Evolutionary conservation across 2,329 filamentous ascomycete genomes (phyloP), one percentile per base, ranked within the genome.

Genomic region (Fusarium sp.): DNA sequence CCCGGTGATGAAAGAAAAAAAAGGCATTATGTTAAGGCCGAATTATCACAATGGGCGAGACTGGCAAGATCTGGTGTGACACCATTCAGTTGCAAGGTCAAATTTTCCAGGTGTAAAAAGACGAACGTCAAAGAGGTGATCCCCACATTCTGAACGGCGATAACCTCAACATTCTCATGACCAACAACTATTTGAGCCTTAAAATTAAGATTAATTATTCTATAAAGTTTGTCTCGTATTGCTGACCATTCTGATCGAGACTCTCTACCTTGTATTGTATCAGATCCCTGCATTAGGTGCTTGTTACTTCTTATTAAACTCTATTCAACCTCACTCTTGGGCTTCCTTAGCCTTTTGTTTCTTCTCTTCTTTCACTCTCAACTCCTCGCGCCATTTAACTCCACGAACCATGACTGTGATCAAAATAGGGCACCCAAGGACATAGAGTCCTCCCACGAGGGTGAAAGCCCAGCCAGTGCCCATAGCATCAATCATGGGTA

Each of bases 381-480:
- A 69, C 38, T 81, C 75, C 9, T 76, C 73, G 35, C 86, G 79
- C 86, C 86, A 88, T 46, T 68, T 75, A 15, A 84, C 78, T 1
- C 86, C 86, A 42, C 78, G 79, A 7, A 67, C 66, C 79, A 86
- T 84, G 7, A 87, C 76, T 7, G 83, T 60, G 21, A 83, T 64
- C 38, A 88, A 57, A 5, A 82, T 75, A 2, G 84, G 82, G n/a
- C 80, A 77, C 5, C 82, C 80, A 0, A 82, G 65, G 1, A 86
- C 55, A 51, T 83, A 85, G 7, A 88, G 54, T 3, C 81, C 71
- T 1, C 82, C 86, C 7, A 87, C 73, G 11, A 89, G 73, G 0
- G 84, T 86, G 66, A 87, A 88, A 0, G 86, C 82, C 83, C 87
- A 87, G 0, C 87, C 88, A 1, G 81, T 74, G 1, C 87, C 87